Evolutionary conservation across 2,329 filamentous ascomycete species (phyloP).

Genomic region (Rhexocercosporidium sp.): DNA sequence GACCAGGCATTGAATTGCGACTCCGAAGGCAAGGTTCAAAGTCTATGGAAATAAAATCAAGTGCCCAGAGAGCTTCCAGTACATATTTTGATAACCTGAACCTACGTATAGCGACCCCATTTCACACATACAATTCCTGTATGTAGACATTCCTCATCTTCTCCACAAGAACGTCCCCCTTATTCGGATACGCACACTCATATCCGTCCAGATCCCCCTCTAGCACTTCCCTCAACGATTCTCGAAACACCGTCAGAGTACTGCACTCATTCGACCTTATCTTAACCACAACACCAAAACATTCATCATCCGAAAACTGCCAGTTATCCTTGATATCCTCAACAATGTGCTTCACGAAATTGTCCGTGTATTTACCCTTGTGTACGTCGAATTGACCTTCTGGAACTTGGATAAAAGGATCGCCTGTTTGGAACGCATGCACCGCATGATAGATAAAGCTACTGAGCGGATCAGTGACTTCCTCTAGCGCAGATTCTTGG

Average conservation of each 20-base stretch:
- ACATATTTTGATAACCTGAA: neutral
- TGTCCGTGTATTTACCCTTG: conserved; percentile 13
- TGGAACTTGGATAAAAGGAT: conserved; percentile 11
- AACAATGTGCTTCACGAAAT: conserved; percentile 14
- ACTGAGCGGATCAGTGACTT: conserved; percentile 27
- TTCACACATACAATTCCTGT: conserved; percentile 13
- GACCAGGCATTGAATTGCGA: too few relatives aligned
- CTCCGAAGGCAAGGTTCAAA: too few relatives aligned
- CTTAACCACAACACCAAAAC: conserved; percentile 15
- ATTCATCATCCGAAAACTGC: conserved; percentile 17
- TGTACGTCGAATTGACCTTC: conserved; percentile 16
- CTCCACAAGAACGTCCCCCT: neutral
- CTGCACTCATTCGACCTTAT: conserved; percentile 16
- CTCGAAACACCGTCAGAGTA: conserved; percentile 4
- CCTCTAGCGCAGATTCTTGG: conserved; percentile 8
- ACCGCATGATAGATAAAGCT: conserved; percentile 22
- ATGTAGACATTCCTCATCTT: conserved; percentile 1
- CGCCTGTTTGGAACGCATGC: conserved; percentile 9
- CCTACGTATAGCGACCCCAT: neutral
- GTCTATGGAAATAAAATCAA: too few relatives aligned
- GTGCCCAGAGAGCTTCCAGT: neutral
- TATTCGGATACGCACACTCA: conserved; percentile 12
- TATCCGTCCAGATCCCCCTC: conserved; percentile 10
- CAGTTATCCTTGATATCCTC: conserved; percentile 23
- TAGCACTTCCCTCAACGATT: conserved; percentile 14